Base-by-base conservation (phyloP, 805 yeast genomes). In the Lipomyces oligophaga region DNA sequence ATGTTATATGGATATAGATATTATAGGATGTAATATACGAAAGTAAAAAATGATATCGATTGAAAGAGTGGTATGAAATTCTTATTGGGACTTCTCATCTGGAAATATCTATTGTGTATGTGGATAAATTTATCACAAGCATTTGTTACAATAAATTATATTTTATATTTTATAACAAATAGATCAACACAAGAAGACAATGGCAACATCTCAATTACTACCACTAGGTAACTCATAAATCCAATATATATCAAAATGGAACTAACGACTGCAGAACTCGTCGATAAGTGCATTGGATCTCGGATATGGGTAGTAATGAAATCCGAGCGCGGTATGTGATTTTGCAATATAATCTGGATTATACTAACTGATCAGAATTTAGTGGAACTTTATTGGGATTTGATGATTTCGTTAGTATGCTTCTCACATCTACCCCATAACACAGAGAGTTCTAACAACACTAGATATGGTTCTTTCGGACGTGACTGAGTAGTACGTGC, bases 371-470 rank as follows among this genome's bases (percentile, higher is more conserved):
- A n/a, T n/a, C n/a, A 63, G 97, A 89, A 63, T 93, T 87, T 63
- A 75, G 77, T n/a, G 98, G 98, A 1, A 85, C 80, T 3, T 71
- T 93, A 41, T 77, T 83, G 24, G 97, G 97, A 1, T 90, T 90
- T 65, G 98, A 93, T 64, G 97, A 93, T 66, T 90, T 83, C 60
- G 97, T 93, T 50, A 93, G 70, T 58, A 62, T 54, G 70, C 51
- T 3, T 11, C 32, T 19, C 37, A 15, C 21, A 3, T 15, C 30
- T 26, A 8, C 8, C 13, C 30, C 13, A 13, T 10, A 10, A 10
- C 11, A 26, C 11, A 10, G 30, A 10, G 30, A 26, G 30, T 26
- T 26, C 8, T 26, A 26, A n/a, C n/a, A n/a, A n/a, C n/a, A n/a
- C n/a, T n/a, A 60, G 63, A 86, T 63, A 80, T 89, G 66, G 95